phyloP scores from a whole-genome alignment of 2,329 filamentous ascomycete species.

The Phaeosphaeriaceae sp. region DNA sequence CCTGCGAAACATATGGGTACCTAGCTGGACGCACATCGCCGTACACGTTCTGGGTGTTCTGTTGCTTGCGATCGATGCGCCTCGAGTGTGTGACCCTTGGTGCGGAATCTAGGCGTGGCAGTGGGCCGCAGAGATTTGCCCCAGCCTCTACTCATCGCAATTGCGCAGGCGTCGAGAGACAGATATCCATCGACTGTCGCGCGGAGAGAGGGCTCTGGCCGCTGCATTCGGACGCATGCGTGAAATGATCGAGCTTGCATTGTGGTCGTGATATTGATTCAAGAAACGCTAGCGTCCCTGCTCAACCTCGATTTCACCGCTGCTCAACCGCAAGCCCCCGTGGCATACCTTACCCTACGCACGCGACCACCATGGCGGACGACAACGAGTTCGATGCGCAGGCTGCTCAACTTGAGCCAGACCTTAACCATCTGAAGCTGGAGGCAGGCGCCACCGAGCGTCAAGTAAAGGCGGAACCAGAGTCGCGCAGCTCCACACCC shows the following conservation, averaged over 20 bases:
- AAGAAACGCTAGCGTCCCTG: constrained; percentile 22
- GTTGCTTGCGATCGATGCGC: not conserved
- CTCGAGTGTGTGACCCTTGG: constrained; percentile 28
- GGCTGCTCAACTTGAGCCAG: constrained; percentile 48
- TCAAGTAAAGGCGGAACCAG: constrained; percentile 1
- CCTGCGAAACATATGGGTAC: not conserved
- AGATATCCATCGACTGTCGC: not conserved
- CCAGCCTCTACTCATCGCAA: not conserved
- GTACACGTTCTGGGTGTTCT: not conserved
- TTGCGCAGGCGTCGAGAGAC: not conserved
- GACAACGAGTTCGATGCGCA: constrained; percentile 43
- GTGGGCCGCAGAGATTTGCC: not conserved
- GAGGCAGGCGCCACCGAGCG: constrained; percentile 26
- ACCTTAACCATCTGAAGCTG: constrained; percentile 26
- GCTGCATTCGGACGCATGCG: constrained; percentile 12
- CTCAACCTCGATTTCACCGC: constrained; percentile 10
- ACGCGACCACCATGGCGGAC: constrained; percentile 45
- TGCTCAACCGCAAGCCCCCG: constrained; percentile 13
- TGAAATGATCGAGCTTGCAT: constrained; percentile 33
- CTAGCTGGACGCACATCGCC: constrained; percentile 1
- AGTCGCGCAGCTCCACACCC: constrained; percentile 23
- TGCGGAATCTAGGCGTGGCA: constrained; percentile 1
- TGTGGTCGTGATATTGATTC: constrained; percentile 27
- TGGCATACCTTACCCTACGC: not conserved
- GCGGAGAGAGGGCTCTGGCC: not conserved